phyloP scores from a whole-genome alignment of 768 basidiomycete genomes.

The Pluteus cervinus region DNA sequence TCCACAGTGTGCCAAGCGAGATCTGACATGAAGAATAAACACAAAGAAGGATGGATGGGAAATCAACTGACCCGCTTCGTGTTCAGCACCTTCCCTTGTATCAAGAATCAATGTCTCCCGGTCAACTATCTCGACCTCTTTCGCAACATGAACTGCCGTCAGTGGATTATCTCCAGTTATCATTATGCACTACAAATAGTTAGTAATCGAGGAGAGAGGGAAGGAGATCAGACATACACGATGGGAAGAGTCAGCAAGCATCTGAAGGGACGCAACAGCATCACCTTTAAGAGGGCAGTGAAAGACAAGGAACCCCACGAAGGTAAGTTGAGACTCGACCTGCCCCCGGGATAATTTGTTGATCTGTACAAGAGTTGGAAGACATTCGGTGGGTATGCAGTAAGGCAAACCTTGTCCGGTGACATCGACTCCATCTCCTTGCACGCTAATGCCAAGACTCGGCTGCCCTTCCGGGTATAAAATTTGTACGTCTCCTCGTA shows the following conservation, averaged over 20 bases:
- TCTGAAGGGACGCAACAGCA: slow-evolving; percentile 84
- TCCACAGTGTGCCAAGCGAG: slow-evolving; percentile 94
- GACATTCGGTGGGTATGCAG: no score
- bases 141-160: slow-evolving; percentile 93
- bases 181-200: slow-evolving; percentile 78
- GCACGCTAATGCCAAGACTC: slow-evolving; percentile 87
- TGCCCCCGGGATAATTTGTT: slow-evolving; percentile 80
- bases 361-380: slow-evolving; percentile 47
- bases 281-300: slow-evolving; percentile 96
- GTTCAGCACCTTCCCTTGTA: slow-evolving; percentile 69
- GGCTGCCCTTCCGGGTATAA: slow-evolving; percentile 88
- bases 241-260: slow-evolving; percentile 95
- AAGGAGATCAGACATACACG: slow-evolving; percentile 51
- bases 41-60: background rate
- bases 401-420: slow-evolving; percentile 71
- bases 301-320: slow-evolving; percentile 98
- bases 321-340: slow-evolving; percentile 72
- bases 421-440: slow-evolving; percentile 75
- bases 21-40: slow-evolving; percentile 36
- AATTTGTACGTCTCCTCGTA: slow-evolving; percentile 96
- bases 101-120: slow-evolving; percentile 92
- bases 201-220: background rate
- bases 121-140: slow-evolving; percentile 96
- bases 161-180: slow-evolving; percentile 99
- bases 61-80: slow-evolving; percentile 54